Conservation (phyloP, 805 yeast genomes). For the Wickerhamomyces rabaulensis region DNA sequence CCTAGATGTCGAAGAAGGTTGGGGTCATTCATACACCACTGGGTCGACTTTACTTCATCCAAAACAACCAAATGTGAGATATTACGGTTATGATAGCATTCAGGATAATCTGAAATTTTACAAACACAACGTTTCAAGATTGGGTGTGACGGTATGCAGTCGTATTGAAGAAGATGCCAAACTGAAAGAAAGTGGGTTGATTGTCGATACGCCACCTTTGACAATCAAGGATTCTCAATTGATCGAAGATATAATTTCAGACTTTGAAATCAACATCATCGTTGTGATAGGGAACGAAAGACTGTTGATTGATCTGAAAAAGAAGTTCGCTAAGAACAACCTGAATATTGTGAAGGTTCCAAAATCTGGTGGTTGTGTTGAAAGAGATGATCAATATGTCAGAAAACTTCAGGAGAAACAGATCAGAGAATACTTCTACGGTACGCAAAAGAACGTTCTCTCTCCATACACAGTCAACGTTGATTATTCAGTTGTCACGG, state of each 20-base stretch:
- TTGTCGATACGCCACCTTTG: conserved; percentile 73
- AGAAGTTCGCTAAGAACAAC: conserved; percentile 33
- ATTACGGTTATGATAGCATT: conserved; percentile 64
- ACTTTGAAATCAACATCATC: conserved; percentile 52
- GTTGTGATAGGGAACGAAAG: conserved; percentile 77
- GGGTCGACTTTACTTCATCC: conserved; percentile 75
- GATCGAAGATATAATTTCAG: conserved; percentile 52
- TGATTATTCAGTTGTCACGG: conserved; percentile 52
- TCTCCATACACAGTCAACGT: conserved; percentile 85
- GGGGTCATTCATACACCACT: conserved; percentile 75
- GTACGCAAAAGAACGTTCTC: conserved; percentile 56
- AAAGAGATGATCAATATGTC: conserved; percentile 60
- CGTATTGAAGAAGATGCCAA: conserved; percentile 46
- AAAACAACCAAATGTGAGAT: conserved; percentile 85
- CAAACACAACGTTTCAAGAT: conserved; percentile 21
- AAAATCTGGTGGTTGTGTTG: conserved; percentile 72
- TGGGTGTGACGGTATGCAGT: conserved; percentile 31
- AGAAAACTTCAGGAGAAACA: conserved; percentile 71
- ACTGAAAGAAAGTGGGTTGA: conserved; percentile 46
- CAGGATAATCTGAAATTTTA: conserved; percentile 41
- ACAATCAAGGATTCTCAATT: conserved; percentile 43
- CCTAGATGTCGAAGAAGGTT: conserved; percentile 69
- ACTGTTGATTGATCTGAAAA: conserved; percentile 55
- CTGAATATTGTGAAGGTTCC: conserved; percentile 50
- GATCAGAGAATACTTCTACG: conserved; percentile 88